phyloP scores from a whole-genome alignment of 352 stramenopile species.

The Globisporangium paddicum region DNA sequence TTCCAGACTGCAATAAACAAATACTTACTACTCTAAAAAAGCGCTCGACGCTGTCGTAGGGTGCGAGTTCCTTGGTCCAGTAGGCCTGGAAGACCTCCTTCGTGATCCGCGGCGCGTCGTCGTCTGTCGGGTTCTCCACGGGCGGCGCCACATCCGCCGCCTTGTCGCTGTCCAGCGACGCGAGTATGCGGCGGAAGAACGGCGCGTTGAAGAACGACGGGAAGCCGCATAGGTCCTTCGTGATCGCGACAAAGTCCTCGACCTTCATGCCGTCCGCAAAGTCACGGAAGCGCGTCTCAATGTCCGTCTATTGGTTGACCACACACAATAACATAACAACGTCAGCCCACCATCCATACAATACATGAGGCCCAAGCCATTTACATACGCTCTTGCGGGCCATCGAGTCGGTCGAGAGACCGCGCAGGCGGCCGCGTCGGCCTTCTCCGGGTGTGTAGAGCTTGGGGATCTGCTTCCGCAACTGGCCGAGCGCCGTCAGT shows the following conservation, averaged over 20 bases:
- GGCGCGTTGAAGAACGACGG: slow-evolving; percentile 98
- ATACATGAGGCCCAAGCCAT: neutral
- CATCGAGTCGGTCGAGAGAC: slow-evolving; percentile 61
- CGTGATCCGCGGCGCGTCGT: slow-evolving; percentile 50
- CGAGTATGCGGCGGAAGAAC: slow-evolving; percentile 92
- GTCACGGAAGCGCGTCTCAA: slow-evolving; percentile 72
- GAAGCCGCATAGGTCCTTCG: slow-evolving; percentile 97
- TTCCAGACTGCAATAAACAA: neutral
- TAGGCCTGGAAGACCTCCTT: slow-evolving; percentile 92
- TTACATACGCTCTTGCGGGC: slow-evolving; percentile 47
- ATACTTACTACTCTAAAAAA: slow-evolving; percentile 94
- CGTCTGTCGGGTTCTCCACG: slow-evolving; percentile 17
- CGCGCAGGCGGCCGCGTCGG: slow-evolving; percentile 50
- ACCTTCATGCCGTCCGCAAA: slow-evolving; percentile 83
- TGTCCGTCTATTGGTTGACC: no score
- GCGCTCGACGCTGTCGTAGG: slow-evolving; percentile 93
- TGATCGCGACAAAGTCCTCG: slow-evolving; percentile 91
- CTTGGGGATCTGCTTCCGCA: slow-evolving; percentile 43
- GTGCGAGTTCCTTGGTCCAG: slow-evolving; percentile 94
- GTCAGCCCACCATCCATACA: no score
- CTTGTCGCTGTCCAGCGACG: slow-evolving; percentile 11
- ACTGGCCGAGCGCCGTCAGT: slow-evolving; percentile 1
- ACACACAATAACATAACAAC: no score
- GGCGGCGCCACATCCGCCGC: neutral
- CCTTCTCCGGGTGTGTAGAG: slow-evolving; percentile 71